A percentile compares a stretch with the other conserved stretches of the same genome.
Conservation (phyloP, 164 flowering plant species). For the Magnolia kwangsiensis region DNA sequence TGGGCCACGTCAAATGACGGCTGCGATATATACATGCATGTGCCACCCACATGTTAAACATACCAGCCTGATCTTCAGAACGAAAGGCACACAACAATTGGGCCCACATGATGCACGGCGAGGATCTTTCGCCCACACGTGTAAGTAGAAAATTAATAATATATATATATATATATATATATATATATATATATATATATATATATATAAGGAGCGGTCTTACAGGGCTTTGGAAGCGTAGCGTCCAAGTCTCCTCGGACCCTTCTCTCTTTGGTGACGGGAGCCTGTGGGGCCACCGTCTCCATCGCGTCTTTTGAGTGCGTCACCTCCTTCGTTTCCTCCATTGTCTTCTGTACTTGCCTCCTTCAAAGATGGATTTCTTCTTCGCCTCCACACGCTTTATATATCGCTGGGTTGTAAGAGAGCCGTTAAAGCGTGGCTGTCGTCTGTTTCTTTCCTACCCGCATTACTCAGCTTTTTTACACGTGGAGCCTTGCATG, state of each 20-base stretch:
- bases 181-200: too few relatives aligned
- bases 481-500: neutral
- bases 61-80: too few relatives aligned
- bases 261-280: constrained; percentile 56
- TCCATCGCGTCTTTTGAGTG: constrained; percentile 27
- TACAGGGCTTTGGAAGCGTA: constrained; percentile 73
- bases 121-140: too few relatives aligned
- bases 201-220: constrained; percentile 5
- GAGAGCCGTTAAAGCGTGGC: neutral
- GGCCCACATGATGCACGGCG: too few relatives aligned
- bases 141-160: too few relatives aligned
- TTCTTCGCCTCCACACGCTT: neutral
- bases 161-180: too few relatives aligned
- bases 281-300: constrained; percentile 64
- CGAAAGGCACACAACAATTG: too few relatives aligned
- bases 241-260: constrained; percentile 60
- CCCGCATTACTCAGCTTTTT: neutral
- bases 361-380: neutral
- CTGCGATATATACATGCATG: too few relatives aligned
- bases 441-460: neutral
- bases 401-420: neutral
- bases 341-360: constrained; percentile 7
- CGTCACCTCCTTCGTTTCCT: neutral
- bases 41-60: too few relatives aligned
- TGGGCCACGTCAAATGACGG: too few relatives aligned